A percentile compares a stretch with the other conserved stretches of the same genome.
These are phyloP conservation scores for Colletotrichum viniferum DNA, from an alignment of 2,329 filamentous ascomycete species.

Conservation along the genomic window DNA sequence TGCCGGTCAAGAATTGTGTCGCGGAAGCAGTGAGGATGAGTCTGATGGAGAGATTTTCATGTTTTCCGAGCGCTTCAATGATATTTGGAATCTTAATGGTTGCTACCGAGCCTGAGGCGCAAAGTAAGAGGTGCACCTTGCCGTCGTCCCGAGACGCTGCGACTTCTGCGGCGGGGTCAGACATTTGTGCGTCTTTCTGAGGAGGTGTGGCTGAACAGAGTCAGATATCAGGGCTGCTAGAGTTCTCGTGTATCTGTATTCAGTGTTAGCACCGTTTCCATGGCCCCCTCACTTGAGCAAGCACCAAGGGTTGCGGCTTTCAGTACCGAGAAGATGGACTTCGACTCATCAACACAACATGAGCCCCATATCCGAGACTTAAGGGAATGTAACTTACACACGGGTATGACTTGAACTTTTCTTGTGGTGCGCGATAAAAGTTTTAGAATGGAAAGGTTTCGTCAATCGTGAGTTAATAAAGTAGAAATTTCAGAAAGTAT, in stretches of 20 bases:
- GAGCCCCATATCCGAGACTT: not conserved
- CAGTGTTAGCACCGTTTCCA: not conserved
- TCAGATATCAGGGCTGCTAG: not conserved
- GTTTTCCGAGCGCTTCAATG: conserved; percentile 58
- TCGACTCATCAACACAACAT: not conserved
- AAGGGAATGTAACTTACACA: not conserved
- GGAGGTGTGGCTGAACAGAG: not conserved
- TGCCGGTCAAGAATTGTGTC: conserved; percentile 75
- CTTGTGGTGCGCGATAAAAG: too few relatives aligned
- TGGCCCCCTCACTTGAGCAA: not conserved
- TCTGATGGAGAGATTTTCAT: conserved; percentile 74
- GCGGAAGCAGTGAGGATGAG: conserved; percentile 80
- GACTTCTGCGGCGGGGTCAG: conserved; percentile 18
- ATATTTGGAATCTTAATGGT: conserved; percentile 83
- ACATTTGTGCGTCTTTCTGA: not conserved
- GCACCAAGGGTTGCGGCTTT: not conserved
- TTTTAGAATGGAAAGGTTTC: not conserved
- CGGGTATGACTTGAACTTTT: too few relatives aligned
- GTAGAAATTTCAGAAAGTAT: not conserved
- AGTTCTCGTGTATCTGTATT: not conserved
- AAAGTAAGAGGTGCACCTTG: conserved; percentile 11
- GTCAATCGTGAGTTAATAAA: not conserved
- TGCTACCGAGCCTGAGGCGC: conserved; percentile 45
- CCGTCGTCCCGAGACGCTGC: conserved; percentile 13
- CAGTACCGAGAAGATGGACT: not conserved